Evolutionary conservation across 108 stramenopile genomes (phyloP).

Genomic region (Fistulifera solaris): DNA sequence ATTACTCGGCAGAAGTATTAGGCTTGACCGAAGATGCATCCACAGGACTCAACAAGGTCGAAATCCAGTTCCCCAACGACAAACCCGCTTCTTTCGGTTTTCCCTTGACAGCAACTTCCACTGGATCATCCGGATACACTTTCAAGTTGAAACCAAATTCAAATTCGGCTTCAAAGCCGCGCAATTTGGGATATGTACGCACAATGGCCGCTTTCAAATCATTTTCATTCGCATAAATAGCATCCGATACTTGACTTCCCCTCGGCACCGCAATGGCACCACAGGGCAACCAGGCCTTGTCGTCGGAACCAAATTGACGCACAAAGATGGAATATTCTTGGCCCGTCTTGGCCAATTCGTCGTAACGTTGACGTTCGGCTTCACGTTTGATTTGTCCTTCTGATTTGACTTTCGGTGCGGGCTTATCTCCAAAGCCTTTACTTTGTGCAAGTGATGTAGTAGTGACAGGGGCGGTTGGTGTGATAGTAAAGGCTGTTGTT

Average conservation of each 20-base stretch:
- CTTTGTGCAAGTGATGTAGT: no score
- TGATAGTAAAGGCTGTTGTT: background rate
- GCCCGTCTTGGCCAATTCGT: conserved; percentile 76
- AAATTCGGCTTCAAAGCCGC: conserved; percentile 64
- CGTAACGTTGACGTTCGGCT: conserved; percentile 50
- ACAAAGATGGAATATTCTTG: conserved; percentile 81
- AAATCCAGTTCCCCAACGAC: conserved; percentile 77
- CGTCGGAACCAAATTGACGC: conserved; percentile 76
- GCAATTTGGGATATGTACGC: conserved; percentile 56
- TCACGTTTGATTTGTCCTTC: conserved; percentile 60
- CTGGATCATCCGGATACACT: conserved; percentile 80
- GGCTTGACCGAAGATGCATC: conserved; percentile 43
- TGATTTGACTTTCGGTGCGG: conserved; percentile 47
- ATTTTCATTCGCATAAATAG: conserved; percentile 71
- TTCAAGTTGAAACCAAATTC: conserved; percentile 86
- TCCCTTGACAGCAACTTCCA: conserved; percentile 66
- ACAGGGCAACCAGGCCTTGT: conserved; percentile 70
- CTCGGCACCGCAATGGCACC: conserved; percentile 76
- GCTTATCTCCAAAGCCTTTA: conserved; percentile 60
- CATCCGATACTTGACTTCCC: conserved; percentile 69
- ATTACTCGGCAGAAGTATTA: background rate
- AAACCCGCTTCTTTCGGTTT: conserved; percentile 26
- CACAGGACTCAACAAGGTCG: conserved; percentile 59
- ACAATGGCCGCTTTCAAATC: conserved; percentile 52
- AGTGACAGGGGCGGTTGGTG: no score